Evolutionary conservation across 805 yeast genomes (phyloP), one percentile per base, ranked within the genome.

Genomic region (Candida piceae): DNA sequence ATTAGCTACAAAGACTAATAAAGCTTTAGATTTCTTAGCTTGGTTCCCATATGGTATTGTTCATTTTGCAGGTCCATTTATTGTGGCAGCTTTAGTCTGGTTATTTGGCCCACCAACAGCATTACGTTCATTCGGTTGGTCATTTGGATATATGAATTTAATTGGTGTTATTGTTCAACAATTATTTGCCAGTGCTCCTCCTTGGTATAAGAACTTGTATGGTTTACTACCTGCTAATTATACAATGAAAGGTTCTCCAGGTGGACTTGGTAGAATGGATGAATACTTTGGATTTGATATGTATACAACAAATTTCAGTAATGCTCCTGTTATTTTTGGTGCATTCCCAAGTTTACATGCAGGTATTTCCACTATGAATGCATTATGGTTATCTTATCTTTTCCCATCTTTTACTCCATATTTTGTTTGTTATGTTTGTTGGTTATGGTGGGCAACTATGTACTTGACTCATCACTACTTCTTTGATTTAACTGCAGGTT

Each of bases 391-490:
- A 52, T 69, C 80, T 30, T 85, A 86, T 66, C 65, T 87, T 36
- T 88, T 88, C 59, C 97, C 97, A 12, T 67, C 63, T 30, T 68
- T 66, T 40, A 70, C 76, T 1, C 74, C 81, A 5, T 44, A 80
- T 5, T 83, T 86, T 67, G 69, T 80, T 55, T 63, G 67, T 16
- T 90, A 89, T 58, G 90, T 86, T n/a, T 66, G 79, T 47, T 86
- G 95, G 94, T 72, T 89, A 48, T 89, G 97, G 97, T 89, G 97
- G 97, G 74, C 93, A 25, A 90, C 97, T n/a, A 89, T 90, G 97
- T 89, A 89, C 62, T 70, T 89, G 50, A 88, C 96, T 0, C 97
- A 89, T 62, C 97, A 89, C 61, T 89, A 89, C 60, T 89, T 90
- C 56, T 78, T 89, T 44, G 97, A 88, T 57, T 73, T 89, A 39